Conservation (phyloP, 2,329 filamentous ascomycete species). For the Ceratocystis smalleyi region DNA sequence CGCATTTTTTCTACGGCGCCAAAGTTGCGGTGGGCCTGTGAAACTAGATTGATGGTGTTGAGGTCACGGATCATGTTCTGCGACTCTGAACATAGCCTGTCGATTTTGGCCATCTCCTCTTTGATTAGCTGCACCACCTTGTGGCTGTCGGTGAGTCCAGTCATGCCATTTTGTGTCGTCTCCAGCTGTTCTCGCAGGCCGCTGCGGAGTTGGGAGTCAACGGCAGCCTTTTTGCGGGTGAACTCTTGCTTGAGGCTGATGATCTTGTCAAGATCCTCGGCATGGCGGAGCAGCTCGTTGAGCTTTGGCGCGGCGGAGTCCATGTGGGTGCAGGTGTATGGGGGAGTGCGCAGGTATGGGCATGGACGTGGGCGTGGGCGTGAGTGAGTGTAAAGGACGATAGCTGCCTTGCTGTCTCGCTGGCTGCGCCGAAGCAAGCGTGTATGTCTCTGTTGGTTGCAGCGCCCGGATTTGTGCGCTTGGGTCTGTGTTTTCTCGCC, state of each 20-base stretch:
- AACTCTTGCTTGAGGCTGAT: constrained; percentile 79
- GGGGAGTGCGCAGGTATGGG: not conserved
- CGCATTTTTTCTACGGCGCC: constrained; percentile 89
- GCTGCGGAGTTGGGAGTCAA: constrained; percentile 79
- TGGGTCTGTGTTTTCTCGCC: not conserved
- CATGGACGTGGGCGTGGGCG: not conserved
- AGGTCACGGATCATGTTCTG: constrained; percentile 98
- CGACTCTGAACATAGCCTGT: constrained; percentile 90
- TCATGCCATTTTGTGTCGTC: constrained; percentile 87
- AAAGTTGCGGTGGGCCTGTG: constrained; percentile 93
- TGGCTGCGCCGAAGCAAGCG: no score
- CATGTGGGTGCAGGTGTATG: constrained; percentile 28
- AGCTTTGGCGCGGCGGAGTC: constrained; percentile 63
- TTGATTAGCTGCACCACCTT: constrained; percentile 85
- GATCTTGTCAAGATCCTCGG: constrained; percentile 96
- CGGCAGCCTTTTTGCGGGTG: constrained; percentile 76
- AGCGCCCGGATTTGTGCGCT: not conserved
- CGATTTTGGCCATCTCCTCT: constrained; percentile 97
- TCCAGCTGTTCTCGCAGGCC: constrained; percentile 86
- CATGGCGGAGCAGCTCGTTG: constrained; percentile 81
- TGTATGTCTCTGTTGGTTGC: no score
- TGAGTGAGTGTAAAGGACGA: not conserved
- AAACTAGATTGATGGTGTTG: constrained; percentile 76
- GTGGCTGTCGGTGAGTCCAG: constrained; percentile 73
- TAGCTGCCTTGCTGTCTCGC: not conserved